A percentile compares a stretch with the other conserved stretches of the same genome.
These are phyloP conservation scores for Pseudogymnoascus sp. DNA, from an alignment of 2,329 filamentous ascomycete genomes.

Conservation along the genomic window DNA sequence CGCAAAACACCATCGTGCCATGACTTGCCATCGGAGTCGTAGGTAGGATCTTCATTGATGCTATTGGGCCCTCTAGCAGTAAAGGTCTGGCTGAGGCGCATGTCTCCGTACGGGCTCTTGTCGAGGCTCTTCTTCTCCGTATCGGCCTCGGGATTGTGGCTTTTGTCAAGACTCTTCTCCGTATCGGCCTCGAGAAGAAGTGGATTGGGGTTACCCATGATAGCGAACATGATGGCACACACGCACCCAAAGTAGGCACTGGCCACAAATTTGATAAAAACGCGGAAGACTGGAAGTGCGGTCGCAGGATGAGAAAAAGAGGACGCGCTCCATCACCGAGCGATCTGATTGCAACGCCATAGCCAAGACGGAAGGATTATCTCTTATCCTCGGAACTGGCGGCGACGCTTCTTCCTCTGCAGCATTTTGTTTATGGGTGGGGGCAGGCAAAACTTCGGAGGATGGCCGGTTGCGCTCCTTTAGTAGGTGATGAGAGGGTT, in stretches of 20 bases:
- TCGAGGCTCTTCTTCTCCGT: neutral
- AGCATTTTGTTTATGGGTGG: neutral
- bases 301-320: neutral
- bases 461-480: neutral
- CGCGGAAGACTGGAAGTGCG: neutral
- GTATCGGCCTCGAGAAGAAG: neutral
- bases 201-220: neutral
- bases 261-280: neutral
- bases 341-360: neutral
- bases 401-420: neutral
- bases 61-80: neutral
- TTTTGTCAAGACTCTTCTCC: neutral
- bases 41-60: neutral
- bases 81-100: neutral
- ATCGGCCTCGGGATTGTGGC: neutral
- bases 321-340: neutral
- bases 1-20: slow-evolving; percentile 7
- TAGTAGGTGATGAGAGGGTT: neutral
- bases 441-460: neutral
- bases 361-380: neutral
- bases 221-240: neutral
- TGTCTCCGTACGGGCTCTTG: too few relatives aligned
- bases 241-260: neutral
- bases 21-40: neutral
- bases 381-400: neutral